Evolutionary conservation across 495 filamentous ascomycete genomes (phyloP), one percentile per base, ranked within the genome.

Genomic region (Symbiotaphrina buchneri): DNA sequence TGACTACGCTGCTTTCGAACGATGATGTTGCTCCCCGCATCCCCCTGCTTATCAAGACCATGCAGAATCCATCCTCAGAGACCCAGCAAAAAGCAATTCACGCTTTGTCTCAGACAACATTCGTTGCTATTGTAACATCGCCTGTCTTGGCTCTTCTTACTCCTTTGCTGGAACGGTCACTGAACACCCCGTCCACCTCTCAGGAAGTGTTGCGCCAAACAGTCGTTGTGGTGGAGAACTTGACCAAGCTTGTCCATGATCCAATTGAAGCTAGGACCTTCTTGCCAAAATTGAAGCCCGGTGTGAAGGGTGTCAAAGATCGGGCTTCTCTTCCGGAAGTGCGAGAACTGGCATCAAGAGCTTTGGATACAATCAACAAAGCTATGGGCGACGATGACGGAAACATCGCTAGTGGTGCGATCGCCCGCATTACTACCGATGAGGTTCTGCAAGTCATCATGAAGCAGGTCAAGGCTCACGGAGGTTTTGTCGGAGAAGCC

Each of bases 231-330:
- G 80, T 90, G 18, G 87, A 99, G 56, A 99, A 99, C 51, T 53
- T 99, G 55, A 99, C 87, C 28, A 99, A 93, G 59, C 65, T 99
- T 18, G 87, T 99, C 17, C 87, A 99, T 51, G 90, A 99, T 47
- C 87, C 87, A 4, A 68, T 93, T 20, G 87, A 99, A 55, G 87
- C 87, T 13, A 67, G 90, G 26, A 79, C 82, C 38, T 99, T 99
- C 64, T 59, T 99, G 43, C 87, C 87, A 27, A 93, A 91, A 51
- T 70, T 99, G 25, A 78, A 78, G 47, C 87, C 87, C 24, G 87
- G 87, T 65, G 69, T 99, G 11, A 81, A 93, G 61, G 63, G 54
- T 18, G 84, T 95, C 35, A 66, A 76, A 42, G 72, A 83, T 38
- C 65, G 83, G 28, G 84, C 90, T 22, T 87, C 87, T 33, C 65